These are phyloP conservation scores for Hypseocharis bilobata DNA, from an alignment of 441 rosid genomes.

Conservation along the genomic window DNA sequence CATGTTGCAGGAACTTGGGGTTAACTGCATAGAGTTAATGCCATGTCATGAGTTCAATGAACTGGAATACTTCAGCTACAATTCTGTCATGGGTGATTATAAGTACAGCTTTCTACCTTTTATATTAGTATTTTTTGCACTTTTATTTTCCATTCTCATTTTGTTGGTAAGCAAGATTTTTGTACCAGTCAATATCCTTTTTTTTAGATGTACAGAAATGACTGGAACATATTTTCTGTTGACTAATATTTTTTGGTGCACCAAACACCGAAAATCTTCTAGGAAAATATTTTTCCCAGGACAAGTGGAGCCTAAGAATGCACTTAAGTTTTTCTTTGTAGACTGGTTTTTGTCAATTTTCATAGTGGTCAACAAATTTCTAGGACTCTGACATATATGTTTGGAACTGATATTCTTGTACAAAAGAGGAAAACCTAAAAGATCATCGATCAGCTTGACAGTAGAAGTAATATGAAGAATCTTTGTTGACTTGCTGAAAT, in stretches of 20 bases:
- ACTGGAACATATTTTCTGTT: background rate
- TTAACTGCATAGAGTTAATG: constrained; percentile 90
- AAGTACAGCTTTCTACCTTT: constrained; percentile 41
- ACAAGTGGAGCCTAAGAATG: too few relatives aligned
- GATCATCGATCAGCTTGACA: background rate
- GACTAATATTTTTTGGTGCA: background rate
- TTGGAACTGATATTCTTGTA: background rate
- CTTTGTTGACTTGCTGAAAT: background rate
- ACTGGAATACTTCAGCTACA: constrained; percentile 80
- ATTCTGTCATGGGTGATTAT: constrained; percentile 61
- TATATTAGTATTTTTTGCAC: background rate
- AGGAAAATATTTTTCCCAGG: too few relatives aligned
- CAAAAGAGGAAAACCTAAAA: background rate
- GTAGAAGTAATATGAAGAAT: background rate
- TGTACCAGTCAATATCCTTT: background rate
- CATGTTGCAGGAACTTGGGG: constrained; percentile 73
- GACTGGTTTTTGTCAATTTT: too few relatives aligned
- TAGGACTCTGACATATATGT: background rate
- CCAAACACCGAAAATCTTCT: background rate
- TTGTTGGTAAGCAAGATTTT: background rate
- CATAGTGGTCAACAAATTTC: too few relatives aligned
- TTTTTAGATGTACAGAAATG: too few relatives aligned
- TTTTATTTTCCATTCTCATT: background rate
- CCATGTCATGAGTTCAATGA: constrained; percentile 97
- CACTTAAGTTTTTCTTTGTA: too few relatives aligned